Evolutionary conservation across 768 basidiomycete genomes (phyloP).

Genomic region (Suillus weaverae): DNA sequence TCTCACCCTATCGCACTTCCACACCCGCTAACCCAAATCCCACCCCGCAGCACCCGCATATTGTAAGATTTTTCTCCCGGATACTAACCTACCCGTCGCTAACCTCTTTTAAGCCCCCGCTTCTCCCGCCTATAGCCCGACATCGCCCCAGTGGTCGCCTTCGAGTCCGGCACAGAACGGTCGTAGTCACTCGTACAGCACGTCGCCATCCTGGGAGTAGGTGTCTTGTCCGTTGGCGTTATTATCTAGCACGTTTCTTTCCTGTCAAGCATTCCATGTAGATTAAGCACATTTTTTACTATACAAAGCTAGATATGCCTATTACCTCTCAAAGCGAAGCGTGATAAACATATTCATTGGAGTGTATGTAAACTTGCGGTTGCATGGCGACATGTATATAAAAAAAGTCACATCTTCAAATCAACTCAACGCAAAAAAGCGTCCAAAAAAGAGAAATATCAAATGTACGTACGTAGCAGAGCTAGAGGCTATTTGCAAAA

Average conservation of each 20-base stretch:
- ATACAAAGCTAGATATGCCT: slow-evolving; percentile 20
- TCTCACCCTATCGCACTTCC: neutral
- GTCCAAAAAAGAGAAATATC: slow-evolving; percentile 14
- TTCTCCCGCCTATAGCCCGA: slow-evolving; percentile 84
- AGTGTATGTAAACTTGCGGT: neutral
- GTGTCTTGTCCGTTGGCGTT: slow-evolving; percentile 11
- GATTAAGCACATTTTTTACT: slow-evolving; percentile 34
- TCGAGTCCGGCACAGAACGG: slow-evolving; percentile 70
- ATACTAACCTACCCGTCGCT: slow-evolving; percentile 14
- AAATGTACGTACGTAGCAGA: slow-evolving; percentile 12
- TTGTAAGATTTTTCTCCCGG: slow-evolving; percentile 50
- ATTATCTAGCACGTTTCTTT: slow-evolving; percentile 22
- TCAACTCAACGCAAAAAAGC: slow-evolving; percentile 3
- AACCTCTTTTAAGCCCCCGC: slow-evolving; percentile 57
- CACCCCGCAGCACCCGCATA: slow-evolving; percentile 66
- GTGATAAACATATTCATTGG: slow-evolving; percentile 1
- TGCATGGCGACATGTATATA: neutral
- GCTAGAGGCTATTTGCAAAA: slow-evolving; percentile 10
- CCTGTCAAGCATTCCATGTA: slow-evolving; percentile 35
- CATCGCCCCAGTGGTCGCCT: slow-evolving; percentile 82
- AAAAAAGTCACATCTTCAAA: neutral
- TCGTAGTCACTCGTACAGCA: slow-evolving; percentile 44
- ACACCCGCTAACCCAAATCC: slow-evolving; percentile 10
- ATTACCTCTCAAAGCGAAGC: neutral
- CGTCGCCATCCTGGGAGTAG: slow-evolving; percentile 56